Conservation (phyloP, 768 basidiomycete species). For the Crepidotus variabilis region DNA sequence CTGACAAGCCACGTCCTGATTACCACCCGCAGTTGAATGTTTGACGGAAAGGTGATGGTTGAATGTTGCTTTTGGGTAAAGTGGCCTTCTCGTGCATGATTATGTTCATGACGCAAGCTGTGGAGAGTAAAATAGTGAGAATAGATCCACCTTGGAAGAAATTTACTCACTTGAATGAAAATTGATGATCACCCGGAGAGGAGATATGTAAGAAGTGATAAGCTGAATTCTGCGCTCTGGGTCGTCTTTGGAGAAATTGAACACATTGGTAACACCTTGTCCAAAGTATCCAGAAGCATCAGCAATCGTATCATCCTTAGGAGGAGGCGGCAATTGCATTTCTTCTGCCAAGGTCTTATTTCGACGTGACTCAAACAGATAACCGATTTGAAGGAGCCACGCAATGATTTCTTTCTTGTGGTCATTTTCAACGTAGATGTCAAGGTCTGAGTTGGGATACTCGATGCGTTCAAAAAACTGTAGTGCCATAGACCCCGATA, state of each 20-base stretch:
- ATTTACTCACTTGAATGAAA: conserved; percentile 44
- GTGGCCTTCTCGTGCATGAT: conserved; percentile 35
- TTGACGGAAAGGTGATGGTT: conserved; percentile 25
- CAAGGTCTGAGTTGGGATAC: conserved; percentile 24
- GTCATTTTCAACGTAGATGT: conserved; percentile 40
- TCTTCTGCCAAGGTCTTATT: background rate
- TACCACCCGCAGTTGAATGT: conserved; percentile 1
- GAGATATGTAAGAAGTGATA: conserved; percentile 27
- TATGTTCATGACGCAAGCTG: conserved; percentile 42
- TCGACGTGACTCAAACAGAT: conserved; percentile 14
- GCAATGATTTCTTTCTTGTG: conserved; percentile 25
- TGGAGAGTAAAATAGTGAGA: background rate
- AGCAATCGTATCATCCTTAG: background rate
- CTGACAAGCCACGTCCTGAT: conserved; percentile 9
- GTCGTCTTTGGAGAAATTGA: conserved; percentile 25
- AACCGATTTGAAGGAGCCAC: conserved; percentile 29
- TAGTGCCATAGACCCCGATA: conserved; percentile 52
- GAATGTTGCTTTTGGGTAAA: conserved; percentile 38
- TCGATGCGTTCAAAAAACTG: conserved; percentile 45
- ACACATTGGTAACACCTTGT: conserved; percentile 24
- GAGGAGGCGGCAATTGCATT: background rate
- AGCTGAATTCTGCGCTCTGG: conserved; percentile 34
- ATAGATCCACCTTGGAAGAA: background rate
- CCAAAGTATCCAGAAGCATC: conserved; percentile 6
- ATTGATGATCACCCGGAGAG: conserved; percentile 34